Percentiles rank a stretch among this genome's conserved stretches.
Evolutionary conservation across 192 early-diverging fungal genomes (phyloP).

Genomic region (Linnemannia exigua): DNA sequence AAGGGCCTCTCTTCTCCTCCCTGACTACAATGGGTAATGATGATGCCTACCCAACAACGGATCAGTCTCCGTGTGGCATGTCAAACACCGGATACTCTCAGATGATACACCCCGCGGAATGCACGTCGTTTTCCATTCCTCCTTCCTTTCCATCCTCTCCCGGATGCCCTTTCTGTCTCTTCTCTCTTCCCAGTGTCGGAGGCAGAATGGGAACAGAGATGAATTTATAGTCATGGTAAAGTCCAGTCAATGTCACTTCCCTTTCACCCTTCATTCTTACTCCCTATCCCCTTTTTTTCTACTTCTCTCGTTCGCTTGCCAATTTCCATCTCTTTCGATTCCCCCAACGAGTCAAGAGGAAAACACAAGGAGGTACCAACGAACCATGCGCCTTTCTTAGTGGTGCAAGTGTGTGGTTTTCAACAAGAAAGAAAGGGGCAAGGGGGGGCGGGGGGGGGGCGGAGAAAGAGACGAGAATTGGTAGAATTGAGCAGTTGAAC

Average conservation of each 20-base stretch:
- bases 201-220: neutral
- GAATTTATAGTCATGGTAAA: neutral
- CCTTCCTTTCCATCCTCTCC: neutral
- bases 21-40: too few species aligned
- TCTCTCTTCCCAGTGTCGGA: conserved; percentile 2
- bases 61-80: too few species aligned
- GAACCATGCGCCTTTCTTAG: neutral
- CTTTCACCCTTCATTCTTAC: neutral
- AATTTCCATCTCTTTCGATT: neutral
- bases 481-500: neutral
- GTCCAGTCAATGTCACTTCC: neutral
- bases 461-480: neutral
- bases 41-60: too few species aligned
- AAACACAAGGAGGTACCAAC: neutral
- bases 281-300: neutral
- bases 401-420: neutral
- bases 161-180: neutral
- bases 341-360: neutral
- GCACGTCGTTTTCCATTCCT: neutral
- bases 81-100: too few species aligned
- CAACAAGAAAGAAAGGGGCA: neutral
- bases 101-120: too few species aligned
- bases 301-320: neutral
- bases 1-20: too few species aligned
- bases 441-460: neutral